phyloP scores from a whole-genome alignment of 371 early-diverging fungal species.

The Dinochytrium kinnereticum region DNA sequence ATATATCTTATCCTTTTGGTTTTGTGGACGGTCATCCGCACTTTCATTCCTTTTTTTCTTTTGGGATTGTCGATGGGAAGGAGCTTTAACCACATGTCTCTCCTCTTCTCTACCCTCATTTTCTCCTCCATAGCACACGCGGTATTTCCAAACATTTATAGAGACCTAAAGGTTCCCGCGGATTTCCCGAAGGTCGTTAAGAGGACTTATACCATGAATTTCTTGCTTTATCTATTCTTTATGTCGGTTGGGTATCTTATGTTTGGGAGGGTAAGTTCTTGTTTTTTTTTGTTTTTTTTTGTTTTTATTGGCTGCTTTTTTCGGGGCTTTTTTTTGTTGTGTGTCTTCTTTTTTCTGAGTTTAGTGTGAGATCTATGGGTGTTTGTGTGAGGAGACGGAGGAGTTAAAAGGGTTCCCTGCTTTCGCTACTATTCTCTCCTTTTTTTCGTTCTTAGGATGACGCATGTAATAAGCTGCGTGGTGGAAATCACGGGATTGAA shows the following conservation, averaged over 20 bases:
- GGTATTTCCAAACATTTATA: constrained; percentile 70
- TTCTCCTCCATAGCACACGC: constrained; percentile 56
- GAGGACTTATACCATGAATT: constrained; percentile 56
- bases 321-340: too few species aligned
- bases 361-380: too few species aligned
- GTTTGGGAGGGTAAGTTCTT: constrained; percentile 66
- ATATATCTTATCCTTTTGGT: neutral
- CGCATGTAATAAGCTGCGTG: too few species aligned
- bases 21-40: neutral
- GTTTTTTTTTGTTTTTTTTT: too few species aligned
- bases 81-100: neutral
- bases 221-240: constrained; percentile 56
- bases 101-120: constrained; percentile 36
- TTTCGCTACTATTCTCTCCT: too few species aligned
- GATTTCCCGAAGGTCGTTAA: constrained; percentile 62
- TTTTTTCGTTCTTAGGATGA: too few species aligned
- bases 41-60: neutral
- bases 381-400: too few species aligned
- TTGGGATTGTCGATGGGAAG: neutral
- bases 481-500: too few species aligned
- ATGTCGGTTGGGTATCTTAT: constrained; percentile 70
- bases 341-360: too few species aligned
- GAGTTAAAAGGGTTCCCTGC: too few species aligned
- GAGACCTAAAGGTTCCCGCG: constrained; percentile 64
- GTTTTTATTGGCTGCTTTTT: too few species aligned